Evolutionary conservation across 345 rosid genomes (phyloP).

Genomic region (Durio zibethinus): DNA sequence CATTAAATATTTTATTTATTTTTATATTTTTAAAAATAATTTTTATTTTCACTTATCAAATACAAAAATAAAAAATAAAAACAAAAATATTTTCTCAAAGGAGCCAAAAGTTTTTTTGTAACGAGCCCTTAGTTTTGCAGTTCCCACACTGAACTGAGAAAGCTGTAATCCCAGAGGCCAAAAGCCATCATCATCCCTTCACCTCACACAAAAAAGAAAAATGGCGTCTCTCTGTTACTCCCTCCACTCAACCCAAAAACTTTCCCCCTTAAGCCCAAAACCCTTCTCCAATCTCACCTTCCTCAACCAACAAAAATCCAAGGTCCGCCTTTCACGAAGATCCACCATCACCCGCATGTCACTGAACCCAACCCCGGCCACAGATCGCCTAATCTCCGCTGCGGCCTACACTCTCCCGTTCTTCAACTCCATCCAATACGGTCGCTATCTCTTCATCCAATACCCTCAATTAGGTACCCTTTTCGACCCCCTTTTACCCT

Average conservation of each 20-base stretch:
- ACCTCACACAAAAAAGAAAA: not conserved
- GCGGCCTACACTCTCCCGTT: constrained; percentile 81
- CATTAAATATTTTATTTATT: too few relatives aligned
- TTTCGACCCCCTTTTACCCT: constrained; percentile 70
- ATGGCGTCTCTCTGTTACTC: constrained; percentile 43
- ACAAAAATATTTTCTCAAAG: too few relatives aligned
- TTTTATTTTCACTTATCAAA: too few relatives aligned
- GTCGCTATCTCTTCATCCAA: constrained; percentile 66
- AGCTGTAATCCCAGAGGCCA: too few relatives aligned
- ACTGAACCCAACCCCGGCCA: constrained; percentile 69
- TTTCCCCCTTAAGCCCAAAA: constrained; percentile 10
- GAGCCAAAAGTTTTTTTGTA: too few relatives aligned
- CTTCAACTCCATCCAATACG: constrained; percentile 84
- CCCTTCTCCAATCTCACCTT: constrained; percentile 7
- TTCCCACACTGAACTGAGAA: not conserved
- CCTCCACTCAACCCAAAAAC: constrained; percentile 30
- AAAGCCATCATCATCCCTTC: not conserved
- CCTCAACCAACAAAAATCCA: constrained; percentile 14
- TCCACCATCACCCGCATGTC: constrained; percentile 37
- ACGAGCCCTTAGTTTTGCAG: too few relatives aligned
- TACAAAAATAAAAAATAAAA: too few relatives aligned
- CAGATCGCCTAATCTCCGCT: constrained; percentile 70
- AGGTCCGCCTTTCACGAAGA: constrained; percentile 1
- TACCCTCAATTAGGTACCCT: constrained; percentile 51
- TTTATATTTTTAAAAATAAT: too few relatives aligned